Percentiles rank a stretch among this genome's conserved stretches.
phyloP scores from a whole-genome alignment of 495 filamentous ascomycete genomes.

The Xylaria acuta region DNA sequence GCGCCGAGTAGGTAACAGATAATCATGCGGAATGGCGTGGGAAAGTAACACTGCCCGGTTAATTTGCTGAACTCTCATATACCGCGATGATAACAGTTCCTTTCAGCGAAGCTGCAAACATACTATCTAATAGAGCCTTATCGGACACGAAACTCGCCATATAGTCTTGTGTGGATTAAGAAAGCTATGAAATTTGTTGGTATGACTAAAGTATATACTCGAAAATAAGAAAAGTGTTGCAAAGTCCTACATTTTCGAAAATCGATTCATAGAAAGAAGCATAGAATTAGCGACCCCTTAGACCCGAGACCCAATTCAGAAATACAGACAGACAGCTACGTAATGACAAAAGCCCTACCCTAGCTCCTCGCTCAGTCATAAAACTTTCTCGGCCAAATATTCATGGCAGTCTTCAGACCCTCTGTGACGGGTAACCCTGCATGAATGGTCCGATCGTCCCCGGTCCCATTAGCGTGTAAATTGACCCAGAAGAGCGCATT shows the following conservation, averaged over 20 bases:
- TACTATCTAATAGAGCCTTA: not conserved
- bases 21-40: not conserved
- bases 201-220: not conserved
- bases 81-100: not conserved
- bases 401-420: slow-evolving; percentile 61
- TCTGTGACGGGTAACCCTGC: slow-evolving; percentile 55
- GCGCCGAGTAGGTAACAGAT: not conserved
- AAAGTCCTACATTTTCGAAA: not conserved
- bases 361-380: slow-evolving; percentile 10
- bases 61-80: not conserved
- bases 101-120: not conserved
- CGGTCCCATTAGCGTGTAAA: slow-evolving; percentile 53
- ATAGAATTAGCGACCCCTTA: not conserved
- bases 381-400: slow-evolving; percentile 60
- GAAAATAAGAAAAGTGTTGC: not conserved
- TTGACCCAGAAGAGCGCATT: slow-evolving; percentile 65
- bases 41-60: not conserved
- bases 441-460: slow-evolving; percentile 55
- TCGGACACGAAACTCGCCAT: not conserved
- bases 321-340: not conserved
- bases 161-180: not conserved
- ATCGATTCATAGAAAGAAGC: not conserved
- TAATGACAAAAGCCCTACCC: not conserved
- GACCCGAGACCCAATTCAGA: not conserved
- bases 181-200: not conserved